Evolutionary conservation across 164 flowering plant species (phyloP), one percentile per base, ranked within the genome.

Genomic region (Platanus orientalis): DNA sequence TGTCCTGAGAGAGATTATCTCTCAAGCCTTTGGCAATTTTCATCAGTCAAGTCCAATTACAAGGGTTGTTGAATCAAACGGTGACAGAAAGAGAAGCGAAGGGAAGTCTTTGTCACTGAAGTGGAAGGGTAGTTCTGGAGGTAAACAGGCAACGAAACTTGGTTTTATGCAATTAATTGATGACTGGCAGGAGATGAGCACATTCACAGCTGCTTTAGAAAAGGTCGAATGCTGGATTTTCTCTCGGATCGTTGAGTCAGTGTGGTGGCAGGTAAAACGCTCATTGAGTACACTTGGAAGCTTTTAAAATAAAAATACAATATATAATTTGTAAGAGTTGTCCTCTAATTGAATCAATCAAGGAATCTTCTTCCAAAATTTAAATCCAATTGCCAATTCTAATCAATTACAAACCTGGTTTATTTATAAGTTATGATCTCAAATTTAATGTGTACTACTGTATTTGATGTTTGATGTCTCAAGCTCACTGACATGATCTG

Each of bases 201-300:
- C 97, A 50, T 87, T 88, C 65, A 85, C 83, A 10, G 66, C 83
- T 73, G 91, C 97, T 24, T 58, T 95, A 60, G 92, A 87, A 69
- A 90, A 81, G 79, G 82, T 90, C 27, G 98, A 95, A 73, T 78
- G 90, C 10, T 92, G 98, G 99, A 90, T 95, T 30, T 95, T 95
- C 75, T 92, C 92, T 23, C 80, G 99, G 60, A 78, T 88, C 27
- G 96, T 92, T 44, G 99, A 95, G 68, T 95, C 98, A 25, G 87
- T 95, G 26, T 95, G 99, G 99, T 92, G 99, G 97, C 98, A 95
- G 98, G 99, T 95, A 76, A 59, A 64, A 40, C 14, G 16, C 27
- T 29, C n/a, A 36, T 10, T 10, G 17, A 1, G n/a, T 23, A 16
- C 34, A 10, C 4, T 51, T 1, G 58, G 20, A 27, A 6, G 21